Evolutionary conservation across 2,329 filamentous ascomycete species (phyloP), one percentile per base, ranked within the genome.

Genomic region (Cercospora zeina): DNA sequence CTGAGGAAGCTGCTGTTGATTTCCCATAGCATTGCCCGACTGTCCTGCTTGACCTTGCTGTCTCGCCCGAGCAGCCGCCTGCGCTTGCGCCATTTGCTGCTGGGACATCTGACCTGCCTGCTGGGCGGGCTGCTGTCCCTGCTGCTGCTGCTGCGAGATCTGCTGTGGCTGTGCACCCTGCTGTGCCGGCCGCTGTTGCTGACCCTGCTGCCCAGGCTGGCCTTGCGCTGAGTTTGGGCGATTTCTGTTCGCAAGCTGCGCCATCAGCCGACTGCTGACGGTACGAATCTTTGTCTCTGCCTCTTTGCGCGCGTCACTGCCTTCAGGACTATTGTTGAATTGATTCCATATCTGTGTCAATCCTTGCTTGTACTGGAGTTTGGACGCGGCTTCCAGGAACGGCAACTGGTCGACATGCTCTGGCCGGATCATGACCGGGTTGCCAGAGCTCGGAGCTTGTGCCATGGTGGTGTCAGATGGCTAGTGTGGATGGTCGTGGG

Each of bases 271-370:
- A 73, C 81, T 79, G 47, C 78, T 70, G 27, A 75, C 72, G 53
- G 76, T 73, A 34, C 74, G 80, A 58, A 78, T 79, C 77, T 84
- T 85, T 61, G 82, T 77, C 13, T 79, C 76, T 19, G 86, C 77
- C 65, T 82, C 82, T 30, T 77, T 73, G 55, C 81, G 79, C 11
- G 81, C 80, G 1, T 76, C 70, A 56, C 77, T 82, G 58, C 80
- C 80, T 34, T 76, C 74, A 11, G 82, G 77, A 42, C 79, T 78
- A 45, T 70, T 78, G 62, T 83, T 80, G 55, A 83, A 76, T 33
- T 79, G 73, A 31, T 80, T 78, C 83, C 84, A 87, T 54, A 85
- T 77, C 63, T 77, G 80, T 61, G 79, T 77, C 64, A 87, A 79
- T 19, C 82, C 76, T 54, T 79, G 75, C 61, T 81, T 81, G 69